Evolutionary conservation across 192 early-diverging fungal genomes (phyloP).

Genomic region (Coemansia brasiliensis): DNA sequence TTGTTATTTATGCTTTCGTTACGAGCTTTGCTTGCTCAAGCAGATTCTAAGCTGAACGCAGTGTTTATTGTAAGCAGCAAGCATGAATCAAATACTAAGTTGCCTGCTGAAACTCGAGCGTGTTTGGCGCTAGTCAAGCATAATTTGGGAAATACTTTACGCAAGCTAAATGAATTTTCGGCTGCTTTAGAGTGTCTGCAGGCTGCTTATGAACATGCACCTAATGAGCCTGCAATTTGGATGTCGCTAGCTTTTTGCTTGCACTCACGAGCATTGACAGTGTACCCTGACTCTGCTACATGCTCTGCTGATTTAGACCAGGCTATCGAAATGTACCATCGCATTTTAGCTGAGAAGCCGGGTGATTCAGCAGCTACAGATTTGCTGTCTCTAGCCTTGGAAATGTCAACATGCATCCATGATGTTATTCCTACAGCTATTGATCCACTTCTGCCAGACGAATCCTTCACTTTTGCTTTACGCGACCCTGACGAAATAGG

Average conservation of each 20-base stretch:
- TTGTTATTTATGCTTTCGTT: constrained; percentile 20
- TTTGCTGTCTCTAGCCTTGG: constrained; percentile 39
- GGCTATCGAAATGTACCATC: constrained; percentile 48
- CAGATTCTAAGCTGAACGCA: neutral
- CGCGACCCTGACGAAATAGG: constrained; percentile 13
- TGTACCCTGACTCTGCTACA: neutral
- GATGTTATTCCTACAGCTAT: too few relatives aligned
- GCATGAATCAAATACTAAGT: neutral
- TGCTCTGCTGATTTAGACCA: constrained; percentile 18
- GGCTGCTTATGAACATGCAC: constrained; percentile 17
- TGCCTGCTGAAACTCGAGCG: constrained; percentile 26
- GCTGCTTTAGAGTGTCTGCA: constrained; percentile 29
- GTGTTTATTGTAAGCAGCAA: neutral
- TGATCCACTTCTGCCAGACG: neutral
- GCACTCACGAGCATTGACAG: constrained; percentile 26
- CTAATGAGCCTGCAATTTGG: constrained; percentile 27
- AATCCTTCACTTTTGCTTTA: constrained; percentile 7
- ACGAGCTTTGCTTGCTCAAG: constrained; percentile 1
- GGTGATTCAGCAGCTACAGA: constrained; percentile 46
- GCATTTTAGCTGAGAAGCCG: constrained; percentile 28
- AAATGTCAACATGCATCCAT: constrained; percentile 22
- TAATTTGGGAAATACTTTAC: constrained; percentile 43
- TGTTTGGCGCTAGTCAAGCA: constrained; percentile 27
- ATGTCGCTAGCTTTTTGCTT: constrained; percentile 34
- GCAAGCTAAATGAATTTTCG: constrained; percentile 18